Conservation (phyloP, 306 rosid species). For the Lupinus albus region DNA sequence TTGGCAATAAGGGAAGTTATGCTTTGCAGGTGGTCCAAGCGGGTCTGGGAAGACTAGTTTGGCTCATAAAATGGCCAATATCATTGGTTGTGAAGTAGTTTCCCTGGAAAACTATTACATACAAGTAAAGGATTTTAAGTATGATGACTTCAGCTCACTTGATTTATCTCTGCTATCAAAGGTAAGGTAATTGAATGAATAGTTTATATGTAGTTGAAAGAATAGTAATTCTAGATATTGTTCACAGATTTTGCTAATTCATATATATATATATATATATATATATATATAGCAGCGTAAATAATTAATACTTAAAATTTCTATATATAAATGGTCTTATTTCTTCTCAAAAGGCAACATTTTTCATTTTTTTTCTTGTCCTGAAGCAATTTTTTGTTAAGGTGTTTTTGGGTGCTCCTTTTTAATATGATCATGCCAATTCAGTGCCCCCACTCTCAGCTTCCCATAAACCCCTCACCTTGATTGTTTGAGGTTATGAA, state of each 20-base stretch:
- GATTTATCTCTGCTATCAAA: conserved; percentile 86
- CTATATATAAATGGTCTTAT: conserved; percentile 5
- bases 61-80: conserved; percentile 99
- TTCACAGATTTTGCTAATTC: conserved; percentile 31
- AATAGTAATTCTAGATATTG: conserved; percentile 5
- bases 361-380: conserved; percentile 7
- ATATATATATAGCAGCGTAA: conserved; percentile 22
- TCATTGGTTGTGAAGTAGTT: conserved; percentile 94
- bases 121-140: conserved; percentile 86
- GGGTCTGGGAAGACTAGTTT: conserved; percentile 99
- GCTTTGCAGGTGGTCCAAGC: conserved; percentile 95
- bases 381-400: not conserved
- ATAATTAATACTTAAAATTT: conserved; percentile 5
- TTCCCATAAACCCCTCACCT: not conserved
- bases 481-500: conserved; percentile 11
- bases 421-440: conserved; percentile 1
- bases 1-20: conserved; percentile 38
- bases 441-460: conserved; percentile 2
- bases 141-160: conserved; percentile 83
- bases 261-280: too few relatives aligned
- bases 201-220: conserved; percentile 27
- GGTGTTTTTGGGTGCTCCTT: not conserved
- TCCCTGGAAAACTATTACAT: conserved; percentile 93
- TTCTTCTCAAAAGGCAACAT: conserved; percentile 22
- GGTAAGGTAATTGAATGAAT: conserved; percentile 50